Evolutionary conservation across 257 asterid species (phyloP), one percentile per base, ranked within the genome.

Genomic region (Avicennia marina): DNA sequence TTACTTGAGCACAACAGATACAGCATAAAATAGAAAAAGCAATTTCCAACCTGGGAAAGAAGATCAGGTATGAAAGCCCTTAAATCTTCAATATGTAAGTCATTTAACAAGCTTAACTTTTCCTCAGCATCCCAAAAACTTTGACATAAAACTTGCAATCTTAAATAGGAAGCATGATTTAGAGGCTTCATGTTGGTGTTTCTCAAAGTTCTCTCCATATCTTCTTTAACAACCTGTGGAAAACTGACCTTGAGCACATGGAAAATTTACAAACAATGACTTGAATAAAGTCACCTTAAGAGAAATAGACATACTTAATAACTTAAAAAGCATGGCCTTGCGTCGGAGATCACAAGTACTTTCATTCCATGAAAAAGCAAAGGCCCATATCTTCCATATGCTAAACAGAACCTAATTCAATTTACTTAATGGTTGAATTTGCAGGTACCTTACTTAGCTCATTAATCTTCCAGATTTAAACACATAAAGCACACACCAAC

Each of bases 171-270:
- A 53, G 98, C 68, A 72, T 93, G 98, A 70, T 29, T 81, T 53
- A 86, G 70, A 55, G 98, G 98, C 81, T 93, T 93, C 97, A 93
- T 89, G 70, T 93, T 93, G 62, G 96, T 80, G 64, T 93, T 93
- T 75, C 83, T 89, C 78, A 89, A 73, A 69, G 82, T 81, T 78
- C 97, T 84, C 69, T 89, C 91, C 78, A 86, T 46, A 61, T 82
- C 89, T 81, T 93, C 98, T 77, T 89, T 93, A 58, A 89, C 70
- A 57, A 93, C 97, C 98, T 93, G 84, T 64, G 62, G 45, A 63
- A 62, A 80, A 57, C 52, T 22, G 17, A 60, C 49, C 64, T 63
- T 64, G 50, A 77, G n/a, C n/a, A n/a, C n/a, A n/a, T n/a, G n/a
- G n/a, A n/a, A n/a, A n/a, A n/a, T n/a, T n/a, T n/a, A n/a, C n/a